phyloP scores from a whole-genome alignment of 345 rosid genomes.

The Citrus trifoliata region DNA sequence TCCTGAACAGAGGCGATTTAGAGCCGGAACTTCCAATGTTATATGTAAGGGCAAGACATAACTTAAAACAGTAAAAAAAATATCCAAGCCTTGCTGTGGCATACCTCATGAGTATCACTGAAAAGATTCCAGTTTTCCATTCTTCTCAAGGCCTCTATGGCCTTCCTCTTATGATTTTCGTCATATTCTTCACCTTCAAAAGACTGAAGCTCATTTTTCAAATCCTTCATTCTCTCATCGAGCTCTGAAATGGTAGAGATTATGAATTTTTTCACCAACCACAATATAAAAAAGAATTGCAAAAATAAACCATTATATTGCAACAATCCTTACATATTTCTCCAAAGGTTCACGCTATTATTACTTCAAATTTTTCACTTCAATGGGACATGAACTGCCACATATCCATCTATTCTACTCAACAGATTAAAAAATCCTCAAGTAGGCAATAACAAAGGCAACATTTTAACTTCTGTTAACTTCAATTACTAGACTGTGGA shows the following conservation, averaged over 20 bases:
- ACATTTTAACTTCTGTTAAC: neutral
- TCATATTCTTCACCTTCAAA: constrained; percentile 85
- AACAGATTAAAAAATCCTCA: neutral
- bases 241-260: constrained; percentile 56
- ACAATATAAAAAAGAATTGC: neutral
- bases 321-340: neutral
- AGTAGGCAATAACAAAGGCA: neutral
- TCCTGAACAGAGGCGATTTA: constrained; percentile 49
- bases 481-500: neutral
- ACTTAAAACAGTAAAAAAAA: neutral
- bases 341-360: neutral
- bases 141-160: constrained; percentile 73
- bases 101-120: constrained; percentile 76
- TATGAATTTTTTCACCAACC: neutral
- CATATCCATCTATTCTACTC: neutral
- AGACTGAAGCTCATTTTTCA: constrained; percentile 90
- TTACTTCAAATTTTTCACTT: neutral
- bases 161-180: constrained; percentile 78
- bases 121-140: constrained; percentile 99
- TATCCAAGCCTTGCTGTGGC: neutral
- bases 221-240: constrained; percentile 93
- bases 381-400: neutral
- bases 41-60: constrained; percentile 3
- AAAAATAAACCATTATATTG: neutral
- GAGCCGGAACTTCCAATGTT: constrained; percentile 10